Evolutionary conservation across 192 early-diverging fungal species (phyloP).

Genomic region (Backusella circina): DNA sequence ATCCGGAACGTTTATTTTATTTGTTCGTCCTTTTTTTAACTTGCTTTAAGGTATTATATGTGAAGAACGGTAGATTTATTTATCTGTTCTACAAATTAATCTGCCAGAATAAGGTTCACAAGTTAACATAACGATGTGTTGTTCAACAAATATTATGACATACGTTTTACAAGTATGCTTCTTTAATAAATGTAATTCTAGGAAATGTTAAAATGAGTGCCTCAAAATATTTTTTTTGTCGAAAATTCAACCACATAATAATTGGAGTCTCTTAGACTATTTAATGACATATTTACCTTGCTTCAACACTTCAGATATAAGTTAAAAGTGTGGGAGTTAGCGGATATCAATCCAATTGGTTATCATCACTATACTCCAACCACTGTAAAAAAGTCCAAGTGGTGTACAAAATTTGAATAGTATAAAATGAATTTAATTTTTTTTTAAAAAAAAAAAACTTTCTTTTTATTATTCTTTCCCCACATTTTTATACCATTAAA

Average conservation of each 20-base stretch:
- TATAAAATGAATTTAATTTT: not conserved
- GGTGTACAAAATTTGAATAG: not conserved
- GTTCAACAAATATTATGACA: not conserved
- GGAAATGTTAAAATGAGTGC: not conserved
- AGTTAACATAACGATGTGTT: not conserved
- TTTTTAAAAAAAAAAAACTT: not conserved
- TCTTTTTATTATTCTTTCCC: not conserved
- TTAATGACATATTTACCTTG: not conserved
- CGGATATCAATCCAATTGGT: not conserved
- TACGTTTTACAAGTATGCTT: not conserved
- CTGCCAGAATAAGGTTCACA: not conserved
- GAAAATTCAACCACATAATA: not conserved
- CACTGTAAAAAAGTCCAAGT: not conserved
- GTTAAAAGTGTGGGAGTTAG: not conserved
- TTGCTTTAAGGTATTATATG: not conserved
- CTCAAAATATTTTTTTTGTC: not conserved
- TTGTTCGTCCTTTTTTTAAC: not conserved
- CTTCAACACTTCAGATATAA: not conserved
- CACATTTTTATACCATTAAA: not conserved
- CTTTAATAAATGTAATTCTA: not conserved
- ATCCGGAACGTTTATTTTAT: not conserved
- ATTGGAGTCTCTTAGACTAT: not conserved
- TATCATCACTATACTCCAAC: not conserved
- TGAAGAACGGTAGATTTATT: not conserved
- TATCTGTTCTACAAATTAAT: not conserved